These are phyloP conservation scores for Stereocaulon alpinum DNA, from an alignment of 495 filamentous ascomycete genomes.

Conservation along the genomic window DNA sequence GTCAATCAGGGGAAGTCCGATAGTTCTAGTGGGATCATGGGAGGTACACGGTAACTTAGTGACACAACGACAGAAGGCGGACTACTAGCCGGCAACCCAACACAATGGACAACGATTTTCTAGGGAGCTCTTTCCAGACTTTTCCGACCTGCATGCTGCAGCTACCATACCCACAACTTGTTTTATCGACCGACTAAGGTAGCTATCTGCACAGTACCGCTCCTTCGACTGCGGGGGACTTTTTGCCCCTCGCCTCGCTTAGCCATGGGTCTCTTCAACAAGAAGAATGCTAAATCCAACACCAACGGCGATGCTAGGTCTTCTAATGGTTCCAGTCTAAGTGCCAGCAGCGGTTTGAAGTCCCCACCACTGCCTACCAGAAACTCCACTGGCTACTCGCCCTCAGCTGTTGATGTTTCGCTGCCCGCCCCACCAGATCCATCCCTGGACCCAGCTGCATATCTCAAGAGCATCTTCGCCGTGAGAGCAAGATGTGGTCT, in stretches of 20 bases:
- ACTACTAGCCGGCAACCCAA: background rate
- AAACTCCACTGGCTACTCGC: slow-evolving; percentile 25
- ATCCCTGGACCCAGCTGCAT: slow-evolving; percentile 79
- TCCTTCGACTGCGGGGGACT: background rate
- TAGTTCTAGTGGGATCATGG: background rate
- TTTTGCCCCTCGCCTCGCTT: background rate
- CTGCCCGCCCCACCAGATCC: slow-evolving; percentile 85
- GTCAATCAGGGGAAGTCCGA: background rate
- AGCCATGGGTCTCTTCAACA: slow-evolving; percentile 54
- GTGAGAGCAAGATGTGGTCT: slow-evolving; percentile 70
- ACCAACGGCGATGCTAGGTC: slow-evolving; percentile 41
- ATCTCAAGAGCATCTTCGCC: slow-evolving; percentile 81
- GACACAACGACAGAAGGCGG: background rate
- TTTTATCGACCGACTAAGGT: background rate
- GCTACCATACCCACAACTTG: slow-evolving; percentile 1
- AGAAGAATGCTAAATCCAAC: slow-evolving; percentile 46
- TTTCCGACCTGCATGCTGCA: slow-evolving; percentile 2
- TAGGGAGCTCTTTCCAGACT: background rate
- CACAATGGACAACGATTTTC: background rate
- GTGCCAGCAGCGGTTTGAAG: slow-evolving; percentile 40
- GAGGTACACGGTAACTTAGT: background rate
- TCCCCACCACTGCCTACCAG: slow-evolving; percentile 34
- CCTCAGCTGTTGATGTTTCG: slow-evolving; percentile 51
- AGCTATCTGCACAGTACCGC: slow-evolving; percentile 1
- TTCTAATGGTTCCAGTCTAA: slow-evolving; percentile 36